Evolutionary conservation across 768 basidiomycete genomes (phyloP), one percentile per base, ranked within the genome.

Genomic region (Lentinula raphanica): DNA sequence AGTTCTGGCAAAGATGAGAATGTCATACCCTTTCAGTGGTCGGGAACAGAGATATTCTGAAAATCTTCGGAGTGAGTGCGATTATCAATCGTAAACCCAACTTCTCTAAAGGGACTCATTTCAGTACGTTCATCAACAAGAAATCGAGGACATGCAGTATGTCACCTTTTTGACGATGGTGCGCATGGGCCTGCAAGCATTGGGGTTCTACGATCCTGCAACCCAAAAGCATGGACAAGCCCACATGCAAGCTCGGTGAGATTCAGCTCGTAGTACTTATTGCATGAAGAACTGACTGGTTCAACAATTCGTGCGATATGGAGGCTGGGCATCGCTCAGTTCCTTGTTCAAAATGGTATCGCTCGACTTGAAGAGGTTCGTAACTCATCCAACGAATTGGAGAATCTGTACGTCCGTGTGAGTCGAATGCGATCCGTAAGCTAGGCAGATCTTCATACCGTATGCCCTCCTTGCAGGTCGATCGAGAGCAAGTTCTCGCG

Each of bases 181-280:
- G 17, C 83, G 92, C 28, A 85, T 83, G 39, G 93, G 88, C 60
- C 69, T 94, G 35, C 79, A 86, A 35, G 91, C 84, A 4, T 35
- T 53, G 36, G 90, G 93, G 68, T 92, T 77, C 67, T 95, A 89
- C 64, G 90, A 95, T 65, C 92, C 92, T 25, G 75, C 73, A 28
- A 89, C 85, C 13, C 74, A 85, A 71, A 92, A 92, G 69, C 92
- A 94, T 64, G 90, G 92, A 17, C 90, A 94, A 67, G 91, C 90
- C 15, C 90, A 92, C 66, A 94, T 92, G 92, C 89, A 93, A 71
- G 91, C 90, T 45, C 83, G 90, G 89, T 90, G 69, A 48, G 81
- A n/a, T n/a, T n/a, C n/a, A n/a, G n/a, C 60, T 21, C 36, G 1
- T 13, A 51, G 5, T 23, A 6, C 4, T n/a, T 29, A 12, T 39